These are phyloP conservation scores for Amniculicola lignicola DNA, from an alignment of 495 filamentous ascomycete genomes.

Conservation along the genomic window DNA sequence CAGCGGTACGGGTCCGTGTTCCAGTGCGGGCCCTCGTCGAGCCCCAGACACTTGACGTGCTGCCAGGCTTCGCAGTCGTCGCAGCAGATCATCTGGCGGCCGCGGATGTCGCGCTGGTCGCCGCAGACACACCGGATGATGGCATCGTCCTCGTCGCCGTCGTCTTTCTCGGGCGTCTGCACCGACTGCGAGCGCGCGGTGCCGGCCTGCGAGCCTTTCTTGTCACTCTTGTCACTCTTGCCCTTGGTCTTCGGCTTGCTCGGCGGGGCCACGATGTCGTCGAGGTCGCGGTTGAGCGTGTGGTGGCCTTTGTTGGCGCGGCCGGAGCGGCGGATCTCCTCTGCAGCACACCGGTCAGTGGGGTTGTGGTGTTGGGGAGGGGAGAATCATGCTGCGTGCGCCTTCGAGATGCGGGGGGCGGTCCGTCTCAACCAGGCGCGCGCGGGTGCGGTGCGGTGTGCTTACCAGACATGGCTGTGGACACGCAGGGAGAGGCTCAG, in stretches of 20 bases:
- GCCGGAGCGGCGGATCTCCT: constrained; percentile 88
- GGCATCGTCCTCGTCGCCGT: constrained; percentile 65
- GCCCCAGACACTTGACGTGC: constrained; percentile 91
- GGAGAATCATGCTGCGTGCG: not conserved
- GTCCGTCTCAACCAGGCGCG: no score
- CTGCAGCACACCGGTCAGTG: constrained; percentile 43
- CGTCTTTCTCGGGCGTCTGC: constrained; percentile 43
- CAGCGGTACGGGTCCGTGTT: constrained; percentile 81
- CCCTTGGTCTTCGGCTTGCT: constrained; percentile 54
- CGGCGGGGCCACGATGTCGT: constrained; percentile 23
- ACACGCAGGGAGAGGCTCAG: constrained; percentile 16
- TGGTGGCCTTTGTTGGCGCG: constrained; percentile 95
- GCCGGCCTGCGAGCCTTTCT: not conserved
- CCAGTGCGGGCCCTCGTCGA: constrained; percentile 70
- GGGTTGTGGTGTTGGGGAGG: not conserved
- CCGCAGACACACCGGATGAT: constrained; percentile 94
- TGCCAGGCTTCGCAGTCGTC: constrained; percentile 92
- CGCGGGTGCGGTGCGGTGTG: constrained; percentile 12
- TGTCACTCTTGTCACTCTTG: constrained; percentile 44
- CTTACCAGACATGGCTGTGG: constrained; percentile 43
- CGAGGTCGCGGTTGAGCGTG: constrained; percentile 58
- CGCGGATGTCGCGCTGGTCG: constrained; percentile 76
- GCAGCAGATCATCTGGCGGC: constrained; percentile 84
- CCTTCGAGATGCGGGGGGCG: not conserved
- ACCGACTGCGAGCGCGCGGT: constrained; percentile 41